Base-by-base conservation (phyloP, 129 eudicot genomes). In the Scalesia atractyloides region DNA sequence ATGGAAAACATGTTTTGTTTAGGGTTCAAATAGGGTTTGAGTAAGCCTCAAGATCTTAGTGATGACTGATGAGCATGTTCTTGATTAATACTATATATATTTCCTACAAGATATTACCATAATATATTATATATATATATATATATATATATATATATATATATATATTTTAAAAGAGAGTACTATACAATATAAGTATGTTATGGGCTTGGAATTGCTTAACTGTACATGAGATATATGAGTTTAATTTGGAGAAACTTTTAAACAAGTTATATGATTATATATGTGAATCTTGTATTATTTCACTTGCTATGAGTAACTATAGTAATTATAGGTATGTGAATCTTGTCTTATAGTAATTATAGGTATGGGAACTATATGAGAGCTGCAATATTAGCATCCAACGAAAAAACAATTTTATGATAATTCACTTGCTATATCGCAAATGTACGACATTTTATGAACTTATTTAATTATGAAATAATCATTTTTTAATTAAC, bases 1-100 rank as follows among this genome's bases (percentile, higher is more conserved):
- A 77, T 59, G 17, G 41, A 59, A 26, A 59, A 59, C 41, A 59
- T 59, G 64, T 26, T 59, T 22, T 22, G 13, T 24, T 58, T 14
- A 24, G 39, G 64, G 64, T 26, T 24, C 11, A 12, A 58, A 8
- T 24, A 59, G 17, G 33, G 64, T 59, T 59, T 13, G 41, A 26
- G 17, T 26, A 17, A 59, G 64, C 10, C 64, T 59, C 41, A 59
- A 24, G 41, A 59, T 59, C 63, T 24, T 20, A 57, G 3, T 24
- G 30, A 24, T 24, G 30, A 24, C 30, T 26, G 10, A 59, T 59
- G 39, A 59, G 63, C 18, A 12, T 24, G 37, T 13, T 59, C 39
- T 5, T 59, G 39, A 13, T 59, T 16, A 26, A 14, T 5, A 24
- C 7, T 24, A 24, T 58, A 13, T 6, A 49, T 24, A 4, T 59